Evolutionary conservation across 306 rosid genomes (phyloP), one percentile per base, ranked within the genome.

Genomic region (Inga laurina): DNA sequence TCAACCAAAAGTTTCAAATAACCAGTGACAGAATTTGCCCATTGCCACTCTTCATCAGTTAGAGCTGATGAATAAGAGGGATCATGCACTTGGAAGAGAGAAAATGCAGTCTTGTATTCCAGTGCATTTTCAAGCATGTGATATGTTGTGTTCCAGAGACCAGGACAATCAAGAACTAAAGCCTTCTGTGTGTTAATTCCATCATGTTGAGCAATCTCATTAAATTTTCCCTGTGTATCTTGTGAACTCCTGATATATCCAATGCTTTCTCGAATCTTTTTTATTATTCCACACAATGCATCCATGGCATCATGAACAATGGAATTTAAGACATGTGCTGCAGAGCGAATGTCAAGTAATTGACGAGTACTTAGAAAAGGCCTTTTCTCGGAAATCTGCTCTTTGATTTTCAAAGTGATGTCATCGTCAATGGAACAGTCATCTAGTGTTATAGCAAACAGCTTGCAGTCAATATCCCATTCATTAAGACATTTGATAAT

Each of bases 361-460:
- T 88, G 93, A 72, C 97, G 92, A 39, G 89, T 89, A 81, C 91
- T 87, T 82, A 83, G 74, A 67, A 88, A 88, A 81, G 98, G 94
- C 86, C 94, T 89, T 85, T 89, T 92, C 83, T 89, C 91, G 14
- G 92, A 91, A 75, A 94, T 88, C 82, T 65, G 91, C 85, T 94
- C 94, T 85, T 94, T 91, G 70, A 96, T 91, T 86, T 90, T 89
- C 64, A 89, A 35, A 74, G 94, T 85, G 76, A 96, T 88, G 88
- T 92, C 95, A 86, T 90, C 94, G 82, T 92, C 89, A 18, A 85
- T 82, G 51, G 92, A 92, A 83, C 92, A 96, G 79, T 92, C 91
- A 88, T 96, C 99, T 77, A 93, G 92, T 72, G 97, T 96, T 86
- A 96, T 84, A 32, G 99, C 92, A 90, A 94, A 96, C 78, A 96